Base-by-base conservation (phyloP, 2,329 filamentous ascomycete species). In the Botrytis hyacinthi region DNA sequence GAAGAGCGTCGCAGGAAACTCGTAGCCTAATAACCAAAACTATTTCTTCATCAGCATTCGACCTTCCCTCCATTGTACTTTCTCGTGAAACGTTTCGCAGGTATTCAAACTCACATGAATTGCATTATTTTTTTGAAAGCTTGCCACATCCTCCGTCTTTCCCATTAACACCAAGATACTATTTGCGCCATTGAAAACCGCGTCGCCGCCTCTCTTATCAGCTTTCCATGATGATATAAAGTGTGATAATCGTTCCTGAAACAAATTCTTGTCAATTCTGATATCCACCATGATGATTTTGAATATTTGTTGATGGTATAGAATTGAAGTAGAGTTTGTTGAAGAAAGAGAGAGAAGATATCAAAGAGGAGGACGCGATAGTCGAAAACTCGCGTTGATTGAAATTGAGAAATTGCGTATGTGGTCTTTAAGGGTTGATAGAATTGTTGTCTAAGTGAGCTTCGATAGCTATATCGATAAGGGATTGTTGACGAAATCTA, bases 11-110 rank as follows among this genome's bases (percentile, higher is more conserved):
- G 95, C 95, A 48, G 96, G 96, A 81, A 99, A 99, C 83, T 99
- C 96, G 86, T 99, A 99, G 80, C 96, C 96, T 76, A 99, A 89
- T 72, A 99, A 88, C 97, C 97, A 99, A 84, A 98, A 97, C 95
- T 98, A 77, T 60, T 75, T 78, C 29, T 70, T 65, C 37, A 51
- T 78, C 67, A 76, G 76, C 63, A 62, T 35, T 70, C 40, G 3
- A 59, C 29, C 67, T 40, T 32, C 20, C 14, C 37, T 29, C n/a
- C 32, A 57, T 20, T 37, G 29, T 29, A 46, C 10, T 32, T 42
- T 22, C 60, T 37, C 42, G 7, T 35, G 22, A 66, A 26, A 22
- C 42, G 60, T 62, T 76, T 59, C 20, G 35, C 61, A 68, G 26
- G 37, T 20, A 7, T 18, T n/a, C 6, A 77, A 72, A 86, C 92